phyloP scores from a whole-genome alignment of 2,329 filamentous ascomycete genomes.

The Gaeumannomyces tritici region DNA sequence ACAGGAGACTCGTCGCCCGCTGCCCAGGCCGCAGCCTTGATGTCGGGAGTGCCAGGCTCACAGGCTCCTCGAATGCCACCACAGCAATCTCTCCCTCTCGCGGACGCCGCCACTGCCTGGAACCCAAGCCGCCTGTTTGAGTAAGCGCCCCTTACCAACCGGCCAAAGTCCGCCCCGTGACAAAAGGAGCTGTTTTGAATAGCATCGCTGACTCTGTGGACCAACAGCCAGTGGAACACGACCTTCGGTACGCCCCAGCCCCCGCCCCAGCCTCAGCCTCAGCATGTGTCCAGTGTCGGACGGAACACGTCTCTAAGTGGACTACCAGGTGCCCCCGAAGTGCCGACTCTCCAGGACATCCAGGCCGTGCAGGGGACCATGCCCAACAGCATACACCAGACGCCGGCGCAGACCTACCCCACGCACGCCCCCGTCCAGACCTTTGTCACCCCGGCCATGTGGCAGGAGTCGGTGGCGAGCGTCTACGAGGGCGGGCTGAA shows the following conservation, averaged over 20 bases:
- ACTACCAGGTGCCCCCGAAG: constrained; percentile 44
- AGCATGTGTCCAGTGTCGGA: constrained; percentile 29
- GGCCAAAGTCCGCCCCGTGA: background rate
- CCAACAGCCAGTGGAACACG: constrained; percentile 81
- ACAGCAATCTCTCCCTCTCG: constrained; percentile 41
- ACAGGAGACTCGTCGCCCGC: constrained; percentile 65
- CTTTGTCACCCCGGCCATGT: constrained; percentile 64
- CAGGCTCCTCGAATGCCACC: constrained; percentile 42
- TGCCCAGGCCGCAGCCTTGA: constrained; percentile 63
- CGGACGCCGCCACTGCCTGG: constrained; percentile 62
- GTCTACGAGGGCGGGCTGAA: constrained; percentile 59
- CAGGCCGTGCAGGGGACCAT: constrained; percentile 35
- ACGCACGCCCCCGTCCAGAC: constrained; percentile 38
- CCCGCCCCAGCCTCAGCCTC: constrained; percentile 31
- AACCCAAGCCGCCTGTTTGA: constrained; percentile 85
- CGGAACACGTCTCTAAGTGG: constrained; percentile 43
- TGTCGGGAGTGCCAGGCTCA: constrained; percentile 47
- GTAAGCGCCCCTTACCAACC: constrained; percentile 43
- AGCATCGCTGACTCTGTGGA: constrained; percentile 7
- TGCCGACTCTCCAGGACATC: constrained; percentile 43
- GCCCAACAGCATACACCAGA: constrained; percentile 32
- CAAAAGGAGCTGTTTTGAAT: background rate
- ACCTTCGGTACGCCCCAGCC: constrained; percentile 70
- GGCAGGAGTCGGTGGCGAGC: constrained; percentile 62
- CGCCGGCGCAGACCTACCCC: constrained; percentile 42